Evolutionary conservation across 2,329 filamentous ascomycete genomes (phyloP).

Genomic region (Fusarium sp.): DNA sequence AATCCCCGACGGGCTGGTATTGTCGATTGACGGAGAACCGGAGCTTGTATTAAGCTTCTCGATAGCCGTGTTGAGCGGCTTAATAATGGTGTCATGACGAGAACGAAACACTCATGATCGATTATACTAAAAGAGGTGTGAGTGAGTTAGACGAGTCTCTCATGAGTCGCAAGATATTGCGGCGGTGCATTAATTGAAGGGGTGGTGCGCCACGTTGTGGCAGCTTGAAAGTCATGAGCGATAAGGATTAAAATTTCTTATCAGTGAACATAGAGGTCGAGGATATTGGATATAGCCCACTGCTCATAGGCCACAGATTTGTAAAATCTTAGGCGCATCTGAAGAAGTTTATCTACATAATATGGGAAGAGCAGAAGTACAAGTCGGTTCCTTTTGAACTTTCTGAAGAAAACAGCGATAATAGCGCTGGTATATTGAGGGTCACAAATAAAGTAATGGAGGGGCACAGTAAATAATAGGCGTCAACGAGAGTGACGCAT

Average conservation of each 20-base stretch:
- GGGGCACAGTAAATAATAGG: slow-evolving; percentile 20
- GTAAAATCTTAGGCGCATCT: not conserved
- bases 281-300: not conserved
- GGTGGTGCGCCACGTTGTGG: slow-evolving; percentile 31
- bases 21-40: not conserved
- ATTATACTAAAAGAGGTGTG: slow-evolving; percentile 12
- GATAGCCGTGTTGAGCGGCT: slow-evolving; percentile 30
- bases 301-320: not conserved
- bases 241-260: slow-evolving; percentile 31
- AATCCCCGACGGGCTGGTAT: slow-evolving; percentile 23
- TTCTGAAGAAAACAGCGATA: not conserved
- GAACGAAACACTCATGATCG: slow-evolving; percentile 35
- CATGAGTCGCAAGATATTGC: slow-evolving; percentile 27
- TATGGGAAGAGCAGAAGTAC: not conserved
- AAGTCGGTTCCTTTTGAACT: not conserved
- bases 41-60: slow-evolving; percentile 4
- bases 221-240: slow-evolving; percentile 2
- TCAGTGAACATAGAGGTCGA: slow-evolving; percentile 12
- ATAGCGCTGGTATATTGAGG: not conserved
- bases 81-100: slow-evolving; percentile 36
- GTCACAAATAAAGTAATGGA: not conserved
- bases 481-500: slow-evolving; percentile 41
- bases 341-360: not conserved
- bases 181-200: slow-evolving; percentile 21
- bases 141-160: slow-evolving; percentile 23